Evolutionary conservation across 2,329 filamentous ascomycete genomes (phyloP).

Genomic region (Neofusicoccum cordaticola): DNA sequence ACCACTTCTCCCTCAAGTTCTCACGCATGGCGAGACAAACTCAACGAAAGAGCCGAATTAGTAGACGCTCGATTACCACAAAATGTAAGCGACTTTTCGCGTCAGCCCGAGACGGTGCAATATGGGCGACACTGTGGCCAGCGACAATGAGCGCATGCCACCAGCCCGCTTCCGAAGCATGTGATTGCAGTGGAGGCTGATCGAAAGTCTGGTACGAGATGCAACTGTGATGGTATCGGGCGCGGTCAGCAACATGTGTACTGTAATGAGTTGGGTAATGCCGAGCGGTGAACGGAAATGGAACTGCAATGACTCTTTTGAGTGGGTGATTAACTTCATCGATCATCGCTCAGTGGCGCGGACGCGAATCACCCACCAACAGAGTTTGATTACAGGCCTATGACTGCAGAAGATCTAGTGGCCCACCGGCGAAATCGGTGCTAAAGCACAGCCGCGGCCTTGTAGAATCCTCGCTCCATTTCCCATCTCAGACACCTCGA

Average conservation of each 20-base stretch:
- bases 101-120: not conserved
- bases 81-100: not conserved
- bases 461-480: too few species aligned
- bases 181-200: too few species aligned
- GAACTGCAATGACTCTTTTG: too few species aligned
- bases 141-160: not conserved
- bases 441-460: too few species aligned
- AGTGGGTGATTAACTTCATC: not conserved
- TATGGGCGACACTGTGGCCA: not conserved
- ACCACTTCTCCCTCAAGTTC: not conserved
- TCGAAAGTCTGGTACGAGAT: too few species aligned
- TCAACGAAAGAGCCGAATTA: not conserved
- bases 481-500: too few species aligned
- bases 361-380: not conserved
- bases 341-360: not conserved
- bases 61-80: too few species aligned
- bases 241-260: too few species aligned
- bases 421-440: not conserved
- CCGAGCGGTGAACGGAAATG: too few species aligned
- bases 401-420: not conserved
- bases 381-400: not conserved
- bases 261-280: too few species aligned
- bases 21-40: not conserved
- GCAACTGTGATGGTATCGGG: too few species aligned
- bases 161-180: not conserved